Evolutionary conservation across 371 early-diverging fungal genomes (phyloP), one percentile per base, ranked within the genome.

Genomic region (Rhizopus sp.): DNA sequence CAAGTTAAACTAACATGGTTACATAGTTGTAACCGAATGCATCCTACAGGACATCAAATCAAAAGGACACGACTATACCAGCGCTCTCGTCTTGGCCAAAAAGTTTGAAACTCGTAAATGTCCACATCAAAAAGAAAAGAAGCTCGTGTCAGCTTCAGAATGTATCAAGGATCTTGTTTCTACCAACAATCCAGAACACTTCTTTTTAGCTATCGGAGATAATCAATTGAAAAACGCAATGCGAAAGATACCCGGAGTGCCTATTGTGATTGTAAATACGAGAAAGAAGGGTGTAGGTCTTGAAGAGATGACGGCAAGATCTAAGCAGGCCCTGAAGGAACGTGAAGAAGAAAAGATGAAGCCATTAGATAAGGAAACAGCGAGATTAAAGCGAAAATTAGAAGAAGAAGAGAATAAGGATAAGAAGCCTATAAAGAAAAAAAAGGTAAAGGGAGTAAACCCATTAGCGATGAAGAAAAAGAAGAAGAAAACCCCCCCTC

Each of bases 401-500:
- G 13, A 57, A 16, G 42, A 62, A 1, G 45, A 60, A 49, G 57
- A 48, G 32, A 33, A 50, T 4, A 10, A 31, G 37, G 55, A 58
- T 23, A 29, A 50, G 13, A 42, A 47, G 6, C 59, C 53, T 9
- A 23, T 23, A 46, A 62, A 49, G 52, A 68, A 57, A 68, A 72
- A 60, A 66, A 72, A 69, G 15, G 63, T 58, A 31, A 93, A 92
- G 74, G 89, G 81, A 30, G 92, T 93, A 5, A 95, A 95, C 64
- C 94, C 95, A 38, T 73, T 95, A 30, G 88, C 91, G 15, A 71
- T 89, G 59, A 93, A 93, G 72, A 93, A 92, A 75, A 86, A 84
- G 68, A 88, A 87, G 72, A 74, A 72, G 57, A 77, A 67, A 51
- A 53, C 48, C 5, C 66, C 55, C 2, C 73, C 60, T 51, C 76